Base-by-base conservation (phyloP, 805 yeast species). In the Scheffersomyces stipitis region DNA sequence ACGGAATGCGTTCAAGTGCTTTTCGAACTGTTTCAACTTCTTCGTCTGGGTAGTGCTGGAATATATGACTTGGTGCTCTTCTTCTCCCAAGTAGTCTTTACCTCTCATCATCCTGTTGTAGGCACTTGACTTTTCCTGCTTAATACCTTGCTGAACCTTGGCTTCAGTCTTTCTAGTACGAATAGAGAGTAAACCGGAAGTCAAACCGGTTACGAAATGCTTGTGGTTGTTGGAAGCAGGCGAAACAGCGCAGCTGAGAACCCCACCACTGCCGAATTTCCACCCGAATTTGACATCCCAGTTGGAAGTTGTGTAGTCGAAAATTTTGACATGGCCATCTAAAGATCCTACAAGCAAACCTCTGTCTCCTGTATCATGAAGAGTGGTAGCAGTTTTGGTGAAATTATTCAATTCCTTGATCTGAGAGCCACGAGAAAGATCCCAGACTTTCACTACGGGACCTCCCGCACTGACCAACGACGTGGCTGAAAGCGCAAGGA, bases 291-390 rank as follows among this genome's bases (percentile, higher is more conserved):
- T 86, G 42, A 91, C 96, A 42, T 83, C 85, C 87, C 91, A 90
- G 49, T 78, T 75, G 28, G 76, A 55, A 15, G 83, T 75, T 18
- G 76, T 64, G 26, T 86, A 78, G 60, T 90, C 97, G 58, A 91
- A 87, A 30, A 90, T 90, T 62, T 93, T 93, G 41, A 93, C 96
- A 62, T 93, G 99, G 15, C 99, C 99, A 64, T 93, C 99, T 40
- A 93, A 70, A 0, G 97, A 89, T 13, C 98, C 97, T 2, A 96
- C 97, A 20, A 93, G 66, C 30, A 93, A 68, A n/a, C 93, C 91
- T 34, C 79, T 68, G 44, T 80, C 86, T 20, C 83, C 84, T 7
- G 91, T 83, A 48, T 76, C 66, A 35, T 85, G 81, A 44, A 90
- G 68, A 42, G 90, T 81, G 12, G 97, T 90, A 28, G 91, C 96